These are phyloP conservation scores for Aspergillus cavernicola DNA, from an alignment of 495 filamentous ascomycete genomes.

Conservation along the genomic window DNA sequence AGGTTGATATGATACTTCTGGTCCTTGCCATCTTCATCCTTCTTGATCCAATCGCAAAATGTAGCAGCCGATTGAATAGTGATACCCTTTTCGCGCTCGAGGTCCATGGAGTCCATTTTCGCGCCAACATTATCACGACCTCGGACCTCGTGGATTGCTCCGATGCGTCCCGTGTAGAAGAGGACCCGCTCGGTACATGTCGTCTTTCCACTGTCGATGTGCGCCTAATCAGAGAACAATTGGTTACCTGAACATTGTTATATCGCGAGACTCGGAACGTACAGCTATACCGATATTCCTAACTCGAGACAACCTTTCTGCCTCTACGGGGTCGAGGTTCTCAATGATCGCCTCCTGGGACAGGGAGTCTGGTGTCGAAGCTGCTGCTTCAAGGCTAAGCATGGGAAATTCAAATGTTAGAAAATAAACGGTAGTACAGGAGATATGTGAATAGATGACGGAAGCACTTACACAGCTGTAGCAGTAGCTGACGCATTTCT, in stretches of 20 bases:
- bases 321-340: slow-evolving; percentile 72
- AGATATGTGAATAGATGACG: background rate
- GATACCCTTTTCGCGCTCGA: slow-evolving; percentile 97
- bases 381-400: slow-evolving; percentile 55
- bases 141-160: slow-evolving; percentile 94
- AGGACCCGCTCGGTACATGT: slow-evolving; percentile 96
- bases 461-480: slow-evolving; percentile 37
- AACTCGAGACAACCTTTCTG: slow-evolving; percentile 68
- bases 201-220: slow-evolving; percentile 99
- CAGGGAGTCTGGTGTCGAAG: slow-evolving; percentile 53
- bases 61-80: slow-evolving; percentile 98
- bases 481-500: slow-evolving; percentile 41
- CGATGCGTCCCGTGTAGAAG: slow-evolving; percentile 97
- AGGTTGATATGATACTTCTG: slow-evolving; percentile 96
- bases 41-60: slow-evolving; percentile 96
- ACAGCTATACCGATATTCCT: slow-evolving; percentile 99
- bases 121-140: slow-evolving; percentile 94
- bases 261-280: slow-evolving; percentile 21
- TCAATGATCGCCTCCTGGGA: slow-evolving; percentile 67
- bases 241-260: slow-evolving; percentile 7
- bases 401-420: slow-evolving; percentile 11
- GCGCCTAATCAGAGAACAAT: slow-evolving; percentile 56
- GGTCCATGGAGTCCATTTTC: slow-evolving; percentile 99
- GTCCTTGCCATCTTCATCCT: slow-evolving; percentile 64
- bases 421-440: slow-evolving; percentile 4